Evolutionary conservation across 2,329 filamentous ascomycete species (phyloP).

Genomic region (Apiospora marii): DNA sequence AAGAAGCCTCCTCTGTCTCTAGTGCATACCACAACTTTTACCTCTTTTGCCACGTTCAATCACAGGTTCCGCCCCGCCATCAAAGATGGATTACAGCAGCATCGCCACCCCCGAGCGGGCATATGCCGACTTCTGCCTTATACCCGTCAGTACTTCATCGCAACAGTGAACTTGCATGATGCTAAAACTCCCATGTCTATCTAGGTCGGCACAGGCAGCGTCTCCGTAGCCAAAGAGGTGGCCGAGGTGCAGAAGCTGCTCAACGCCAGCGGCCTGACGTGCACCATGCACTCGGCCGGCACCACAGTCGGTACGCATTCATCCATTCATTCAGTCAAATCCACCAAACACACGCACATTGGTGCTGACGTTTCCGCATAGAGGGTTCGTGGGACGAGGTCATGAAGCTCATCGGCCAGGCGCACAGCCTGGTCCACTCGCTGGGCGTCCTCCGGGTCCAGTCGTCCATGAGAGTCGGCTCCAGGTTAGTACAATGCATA

Average conservation of each 20-base stretch:
- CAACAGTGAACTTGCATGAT: no score
- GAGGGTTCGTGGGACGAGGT: constrained; percentile 93
- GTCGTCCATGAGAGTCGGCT: constrained; percentile 86
- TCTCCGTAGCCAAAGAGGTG: constrained; percentile 82
- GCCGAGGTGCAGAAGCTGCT: constrained; percentile 89
- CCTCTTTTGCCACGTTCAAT: not conserved
- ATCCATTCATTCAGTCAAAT: not conserved
- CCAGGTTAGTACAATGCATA: constrained; percentile 62
- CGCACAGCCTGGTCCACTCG: constrained; percentile 78
- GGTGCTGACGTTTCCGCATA: constrained; percentile 45
- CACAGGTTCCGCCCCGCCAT: not conserved
- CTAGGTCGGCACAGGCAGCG: constrained; percentile 79
- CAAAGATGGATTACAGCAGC: constrained; percentile 49
- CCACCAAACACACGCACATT: not conserved
- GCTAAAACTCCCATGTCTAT: constrained; percentile 41
- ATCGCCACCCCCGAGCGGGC: constrained; percentile 75
- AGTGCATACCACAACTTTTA: not conserved
- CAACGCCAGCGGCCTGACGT: constrained; percentile 79
- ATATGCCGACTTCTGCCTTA: constrained; percentile 90
- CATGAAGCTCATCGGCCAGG: constrained; percentile 85
- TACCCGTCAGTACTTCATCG: constrained; percentile 66
- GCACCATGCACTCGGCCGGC: constrained; percentile 91
- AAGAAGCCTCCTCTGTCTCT: not conserved
- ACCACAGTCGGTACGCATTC: constrained; percentile 81
- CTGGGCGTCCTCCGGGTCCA: constrained; percentile 85